A percentile compares a stretch with the other conserved stretches of the same genome.
Conservation (phyloP, 1,284 basidiomycete species). For the Rhodotorula sp. region DNA sequence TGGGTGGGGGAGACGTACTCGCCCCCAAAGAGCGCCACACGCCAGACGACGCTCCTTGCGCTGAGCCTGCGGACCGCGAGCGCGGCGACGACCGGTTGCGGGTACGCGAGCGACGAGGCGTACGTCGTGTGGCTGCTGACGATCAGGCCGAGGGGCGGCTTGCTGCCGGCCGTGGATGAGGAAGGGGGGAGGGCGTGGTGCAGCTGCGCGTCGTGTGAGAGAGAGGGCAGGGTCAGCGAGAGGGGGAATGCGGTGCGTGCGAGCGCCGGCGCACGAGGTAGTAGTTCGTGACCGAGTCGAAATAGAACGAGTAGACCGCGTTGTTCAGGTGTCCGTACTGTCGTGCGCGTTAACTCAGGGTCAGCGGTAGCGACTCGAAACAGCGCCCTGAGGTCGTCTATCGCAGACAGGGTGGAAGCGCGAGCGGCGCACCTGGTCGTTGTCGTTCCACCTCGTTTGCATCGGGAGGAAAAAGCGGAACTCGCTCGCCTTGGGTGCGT, state of each 20-base stretch:
- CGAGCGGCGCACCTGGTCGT: slow-evolving; percentile 10
- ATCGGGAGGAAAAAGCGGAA: slow-evolving; percentile 29
- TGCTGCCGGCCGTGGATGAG: neutral
- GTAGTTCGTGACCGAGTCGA: slow-evolving; percentile 40
- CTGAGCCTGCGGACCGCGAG: slow-evolving; percentile 10
- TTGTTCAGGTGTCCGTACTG: slow-evolving; percentile 36
- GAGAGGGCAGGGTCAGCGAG: neutral
- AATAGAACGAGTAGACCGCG: slow-evolving; percentile 23
- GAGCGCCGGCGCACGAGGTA: slow-evolving; percentile 22
- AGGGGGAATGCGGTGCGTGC: neutral
- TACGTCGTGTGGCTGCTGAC: slow-evolving; percentile 16
- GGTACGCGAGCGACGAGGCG: slow-evolving; percentile 24
- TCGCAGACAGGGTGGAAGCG: neutral
- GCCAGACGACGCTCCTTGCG: slow-evolving; percentile 19
- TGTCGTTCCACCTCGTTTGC: slow-evolving; percentile 30
- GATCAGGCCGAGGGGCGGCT: slow-evolving; percentile 16
- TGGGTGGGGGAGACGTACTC: slow-evolving; percentile 4
- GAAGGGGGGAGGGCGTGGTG: slow-evolving; percentile 2
- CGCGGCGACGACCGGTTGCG: slow-evolving; percentile 26
- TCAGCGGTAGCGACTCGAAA: no score
- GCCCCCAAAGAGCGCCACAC: slow-evolving; percentile 23
- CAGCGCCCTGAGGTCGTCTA: no score
- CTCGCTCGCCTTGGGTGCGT: neutral
- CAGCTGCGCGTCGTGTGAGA: neutral
- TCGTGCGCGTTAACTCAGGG: no score